Evolutionary conservation across 108 stramenopile species (phyloP).

Genomic region (Fragilaria crotonensis): DNA sequence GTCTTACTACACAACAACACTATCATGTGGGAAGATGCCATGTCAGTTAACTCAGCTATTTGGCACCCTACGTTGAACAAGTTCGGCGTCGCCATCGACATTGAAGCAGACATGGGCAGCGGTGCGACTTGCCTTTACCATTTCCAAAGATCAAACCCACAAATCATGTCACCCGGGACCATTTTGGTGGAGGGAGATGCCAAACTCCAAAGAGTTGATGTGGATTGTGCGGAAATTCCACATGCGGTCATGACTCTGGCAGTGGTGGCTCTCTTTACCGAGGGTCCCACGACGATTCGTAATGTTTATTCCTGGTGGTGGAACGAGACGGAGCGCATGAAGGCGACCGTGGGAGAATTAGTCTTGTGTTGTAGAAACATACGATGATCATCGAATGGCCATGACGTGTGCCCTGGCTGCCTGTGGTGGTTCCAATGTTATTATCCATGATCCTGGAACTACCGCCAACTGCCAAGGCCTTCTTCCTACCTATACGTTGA

Average conservation of each 20-base stretch:
- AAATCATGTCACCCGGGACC: constrained; percentile 40
- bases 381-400: constrained; percentile 98
- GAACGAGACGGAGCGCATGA: constrained; percentile 99
- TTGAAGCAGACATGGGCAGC: constrained; percentile 71
- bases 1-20: no score
- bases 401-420: constrained; percentile 97
- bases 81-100: constrained; percentile 75
- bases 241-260: constrained; percentile 99
- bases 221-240: constrained; percentile 95
- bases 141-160: no score
- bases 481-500: no score
- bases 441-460: constrained; percentile 94
- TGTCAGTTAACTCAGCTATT: no score
- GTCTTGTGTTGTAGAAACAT: constrained; percentile 92
- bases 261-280: constrained; percentile 92
- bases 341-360: constrained; percentile 96
- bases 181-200: constrained; percentile 97
- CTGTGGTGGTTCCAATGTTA: constrained; percentile 92
- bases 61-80: no score
- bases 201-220: constrained; percentile 87
- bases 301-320: constrained; percentile 97
- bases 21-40: no score
- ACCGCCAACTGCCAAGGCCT: no score
- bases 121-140: constrained; percentile 60
- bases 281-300: constrained; percentile 94